These are phyloP conservation scores for Babesia sp. DNA, from an alignment of 169 alveolate genomes.

Conservation along the genomic window DNA sequence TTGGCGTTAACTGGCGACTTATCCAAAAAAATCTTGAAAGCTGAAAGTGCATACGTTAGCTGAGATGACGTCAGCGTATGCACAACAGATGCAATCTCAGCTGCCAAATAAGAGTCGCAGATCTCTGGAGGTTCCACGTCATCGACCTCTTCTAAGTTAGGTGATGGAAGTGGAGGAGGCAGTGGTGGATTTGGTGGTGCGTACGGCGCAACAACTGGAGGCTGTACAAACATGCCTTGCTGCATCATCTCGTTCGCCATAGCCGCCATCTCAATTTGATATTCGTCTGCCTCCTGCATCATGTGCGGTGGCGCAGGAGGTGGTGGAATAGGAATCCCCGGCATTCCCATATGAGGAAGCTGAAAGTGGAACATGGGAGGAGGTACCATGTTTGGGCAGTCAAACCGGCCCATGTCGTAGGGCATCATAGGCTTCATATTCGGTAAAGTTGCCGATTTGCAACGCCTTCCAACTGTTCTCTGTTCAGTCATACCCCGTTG, in stretches of 20 bases:
- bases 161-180: slow-evolving; percentile 30
- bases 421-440: slow-evolving; percentile 47
- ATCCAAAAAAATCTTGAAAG: slow-evolving; percentile 40
- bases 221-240: slow-evolving; percentile 19
- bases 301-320: slow-evolving; percentile 36
- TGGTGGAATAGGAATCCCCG: slow-evolving; percentile 35
- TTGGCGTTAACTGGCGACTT: slow-evolving; percentile 56
- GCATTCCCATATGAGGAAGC: slow-evolving; percentile 29
- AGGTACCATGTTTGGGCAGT: slow-evolving; percentile 4
- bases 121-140: neutral
- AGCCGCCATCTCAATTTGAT: slow-evolving; percentile 37
- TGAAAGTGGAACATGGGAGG: slow-evolving; percentile 34
- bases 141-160: neutral
- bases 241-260: slow-evolving; percentile 38
- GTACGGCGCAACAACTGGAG: slow-evolving; percentile 12
- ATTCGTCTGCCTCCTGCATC: slow-evolving; percentile 4
- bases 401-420: slow-evolving; percentile 23
- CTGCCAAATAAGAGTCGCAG: slow-evolving; percentile 65
- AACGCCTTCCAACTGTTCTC: slow-evolving; percentile 5
- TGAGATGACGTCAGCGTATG: slow-evolving; percentile 67
- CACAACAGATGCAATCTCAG: slow-evolving; percentile 65
- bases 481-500: too few relatives aligned
- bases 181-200: neutral
- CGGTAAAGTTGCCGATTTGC: neutral
- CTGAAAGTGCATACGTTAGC: slow-evolving; percentile 47